Evolutionary conservation across 2,329 filamentous ascomycete species (phyloP).

Genomic region (Epichloe elymi): DNA sequence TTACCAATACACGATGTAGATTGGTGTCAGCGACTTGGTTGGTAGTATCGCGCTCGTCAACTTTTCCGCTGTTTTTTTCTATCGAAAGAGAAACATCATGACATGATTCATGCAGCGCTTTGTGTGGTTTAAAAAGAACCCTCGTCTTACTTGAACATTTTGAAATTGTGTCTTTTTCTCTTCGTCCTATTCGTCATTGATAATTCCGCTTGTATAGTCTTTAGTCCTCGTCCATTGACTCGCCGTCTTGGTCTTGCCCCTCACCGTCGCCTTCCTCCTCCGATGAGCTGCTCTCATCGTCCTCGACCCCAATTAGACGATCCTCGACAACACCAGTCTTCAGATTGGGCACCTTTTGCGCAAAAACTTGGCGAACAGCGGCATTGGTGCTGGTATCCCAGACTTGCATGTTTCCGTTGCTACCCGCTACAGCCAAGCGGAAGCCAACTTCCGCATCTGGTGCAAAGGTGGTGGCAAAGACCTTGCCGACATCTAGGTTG

Average conservation of each 20-base stretch:
- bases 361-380: slow-evolving; percentile 74
- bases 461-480: slow-evolving; percentile 83
- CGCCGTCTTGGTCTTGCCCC: slow-evolving; percentile 18
- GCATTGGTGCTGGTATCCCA: slow-evolving; percentile 96
- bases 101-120: neutral
- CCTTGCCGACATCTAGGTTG: slow-evolving; percentile 85
- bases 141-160: neutral
- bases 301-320: slow-evolving; percentile 60
- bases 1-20: too few species aligned
- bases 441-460: slow-evolving; percentile 87
- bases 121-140: neutral
- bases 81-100: neutral
- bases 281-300: slow-evolving; percentile 54
- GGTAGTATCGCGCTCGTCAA: too few species aligned
- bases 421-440: slow-evolving; percentile 83
- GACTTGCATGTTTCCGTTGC: slow-evolving; percentile 81
- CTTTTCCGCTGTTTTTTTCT: too few species aligned
- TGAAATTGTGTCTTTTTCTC: neutral
- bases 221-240: slow-evolving; percentile 16
- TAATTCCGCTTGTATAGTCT: neutral
- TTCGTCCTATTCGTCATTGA: neutral
- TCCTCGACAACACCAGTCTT: slow-evolving; percentile 50
- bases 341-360: slow-evolving; percentile 51
- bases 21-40: too few species aligned
- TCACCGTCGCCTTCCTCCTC: slow-evolving; percentile 41